Base-by-base conservation (phyloP, 2,329 filamentous ascomycete genomes). In the Cadophora gregata region DNA sequence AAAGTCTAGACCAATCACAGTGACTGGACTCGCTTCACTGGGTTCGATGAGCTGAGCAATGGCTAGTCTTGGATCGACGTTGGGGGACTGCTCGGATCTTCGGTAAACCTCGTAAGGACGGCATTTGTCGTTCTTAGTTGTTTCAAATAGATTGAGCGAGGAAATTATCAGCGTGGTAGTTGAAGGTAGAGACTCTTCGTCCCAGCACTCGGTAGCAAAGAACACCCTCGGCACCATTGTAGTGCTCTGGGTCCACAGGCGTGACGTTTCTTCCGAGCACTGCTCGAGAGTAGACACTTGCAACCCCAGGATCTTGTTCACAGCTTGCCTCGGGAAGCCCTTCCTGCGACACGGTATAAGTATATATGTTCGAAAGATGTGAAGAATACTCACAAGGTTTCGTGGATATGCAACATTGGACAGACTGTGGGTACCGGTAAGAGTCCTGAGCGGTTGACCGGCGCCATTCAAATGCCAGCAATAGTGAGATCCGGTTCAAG, bases 31-130 rank as follows among this genome's bases (percentile, higher is more conserved):
- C 14, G 38, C 24, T 14, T 27, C 38, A 10, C 50, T 48, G 4
- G 67, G 67, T 21, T 62, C 59, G 6, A 53, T 4, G 3, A 70
- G 33, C 36, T 70, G 67, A 8, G 67, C 65, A 10, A 70, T n/a
- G 6, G 67, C 62, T 12, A 42, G 36, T 31, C 59, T 16, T 2
- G 64, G 62, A n/a, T 70, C 69, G 1, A 63, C 25, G 8, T 48
- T 29, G 10, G 21, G 10, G 19, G 56, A 60, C 5, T 25, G 31
- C 25, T 70, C 62, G 12, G 64, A 63, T 16, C 62, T 64, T n/a
- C 62, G 36, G 48, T 63, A 67, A 6, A 51, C 48, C 16, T 38
- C 59, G 33, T 60, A 61, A 7, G 24, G 21, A 12, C 29, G 25
- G 19, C 19, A 12, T 16, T 36, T 25, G 6, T 21, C 31, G 10